These are phyloP conservation scores for Penicillium sp. DNA, from an alignment of 2,329 filamentous ascomycete genomes.

Conservation along the genomic window DNA sequence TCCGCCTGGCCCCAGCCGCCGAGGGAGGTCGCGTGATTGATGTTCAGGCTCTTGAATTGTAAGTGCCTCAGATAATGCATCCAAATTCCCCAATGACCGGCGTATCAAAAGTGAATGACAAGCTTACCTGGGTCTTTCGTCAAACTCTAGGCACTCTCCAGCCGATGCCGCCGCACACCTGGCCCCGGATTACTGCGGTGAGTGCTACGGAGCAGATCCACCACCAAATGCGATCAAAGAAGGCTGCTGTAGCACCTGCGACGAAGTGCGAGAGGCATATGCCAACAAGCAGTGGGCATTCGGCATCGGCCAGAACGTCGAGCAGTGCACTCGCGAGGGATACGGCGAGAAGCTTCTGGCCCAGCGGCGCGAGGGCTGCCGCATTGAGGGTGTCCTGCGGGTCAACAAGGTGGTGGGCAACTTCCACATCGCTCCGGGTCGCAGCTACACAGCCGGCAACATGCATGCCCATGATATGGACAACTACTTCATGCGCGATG, in stretches of 20 bases:
- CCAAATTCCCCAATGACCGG: neutral
- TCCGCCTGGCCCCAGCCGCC: slow-evolving; percentile 70
- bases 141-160: slow-evolving; percentile 59
- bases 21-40: slow-evolving; percentile 80
- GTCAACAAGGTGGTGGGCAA: slow-evolving; percentile 99
- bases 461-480: slow-evolving; percentile 98
- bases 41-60: slow-evolving; percentile 67
- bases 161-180: slow-evolving; percentile 75
- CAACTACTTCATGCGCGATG: slow-evolving; percentile 76
- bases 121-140: slow-evolving; percentile 7
- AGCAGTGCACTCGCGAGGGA: slow-evolving; percentile 94
- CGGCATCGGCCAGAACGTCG: slow-evolving; percentile 84
- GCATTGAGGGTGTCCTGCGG: slow-evolving; percentile 85
- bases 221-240: slow-evolving; percentile 71
- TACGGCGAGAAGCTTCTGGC: slow-evolving; percentile 85
- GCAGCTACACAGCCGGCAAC: slow-evolving; percentile 93
- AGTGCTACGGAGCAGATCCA: slow-evolving; percentile 82
- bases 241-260: slow-evolving; percentile 97
- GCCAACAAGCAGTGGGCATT: slow-evolving; percentile 90
- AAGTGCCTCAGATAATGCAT: slow-evolving; percentile 35
- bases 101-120: neutral
- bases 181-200: slow-evolving; percentile 88
- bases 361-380: slow-evolving; percentile 89
- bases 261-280: slow-evolving; percentile 95
- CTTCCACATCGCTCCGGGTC: slow-evolving; percentile 96